Base-by-base conservation (phyloP, 164 flowering plant genomes). In the Buxus sempervirens region DNA sequence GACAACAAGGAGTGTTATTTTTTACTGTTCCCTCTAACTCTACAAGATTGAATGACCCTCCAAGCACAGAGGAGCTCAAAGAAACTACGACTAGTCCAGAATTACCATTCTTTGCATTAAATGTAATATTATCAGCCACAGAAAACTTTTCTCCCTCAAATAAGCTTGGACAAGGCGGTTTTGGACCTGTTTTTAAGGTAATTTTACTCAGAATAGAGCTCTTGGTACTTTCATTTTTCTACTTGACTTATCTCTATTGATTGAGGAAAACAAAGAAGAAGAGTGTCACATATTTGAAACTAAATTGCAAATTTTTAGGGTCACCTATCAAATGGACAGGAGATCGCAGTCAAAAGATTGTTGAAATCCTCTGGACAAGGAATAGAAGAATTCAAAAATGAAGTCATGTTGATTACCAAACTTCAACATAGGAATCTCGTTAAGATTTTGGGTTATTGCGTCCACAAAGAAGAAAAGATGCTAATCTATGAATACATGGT, bases 131-230 rank as follows among this genome's bases (percentile, higher is more conserved):
- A 18, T 61, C 66, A 0, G 88, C 86, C 23, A 81, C 86, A 9
- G 36, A 75, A n/a, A 72, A 78, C 28, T 82, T 82, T 59, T 78
- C 81, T 12, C 13, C 36, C 0, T 67, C 32, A 1, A 83, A 81
- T n/a, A 80, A 75, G 71, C 81, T 85, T 2, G 88, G 88, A 22
- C 68, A 78, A 70, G 88, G 88, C 24, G 88, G 88, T 49, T 85
- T 82, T 72, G 88, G 88, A 20, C 3, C 66, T 0, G 86, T 85
- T 26, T 81, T 76, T 48, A 79, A 80, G 86, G 88, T 82, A 68
- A 16, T 23, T 38, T 32, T 12, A 45, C n/a, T 5, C 5, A 41
- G 45, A n/a, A 5, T 5, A 5, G 12, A 41, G 45, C 5, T 41
- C n/a, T n/a, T n/a, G n/a, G n/a, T n/a, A n/a, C n/a, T n/a, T n/a